Evolutionary conservation across 2,329 filamentous ascomycete genomes (phyloP).

Genomic region (Talaromyces pinophilus): DNA sequence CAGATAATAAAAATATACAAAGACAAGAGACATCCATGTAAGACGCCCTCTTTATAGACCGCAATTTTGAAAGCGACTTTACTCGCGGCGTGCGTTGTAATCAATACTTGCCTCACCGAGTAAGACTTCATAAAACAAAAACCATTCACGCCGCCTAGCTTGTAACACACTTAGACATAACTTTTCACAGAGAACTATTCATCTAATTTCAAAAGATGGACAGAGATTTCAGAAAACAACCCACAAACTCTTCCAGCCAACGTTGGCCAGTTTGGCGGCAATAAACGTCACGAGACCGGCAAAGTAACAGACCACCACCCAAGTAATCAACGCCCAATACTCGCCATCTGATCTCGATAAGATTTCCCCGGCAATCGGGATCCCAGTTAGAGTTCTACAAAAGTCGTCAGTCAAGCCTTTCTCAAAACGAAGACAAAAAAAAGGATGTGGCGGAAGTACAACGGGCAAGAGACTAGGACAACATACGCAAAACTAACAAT

Average conservation of each 20-base stretch:
- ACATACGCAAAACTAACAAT: constrained; percentile 71
- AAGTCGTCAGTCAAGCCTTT: not conserved
- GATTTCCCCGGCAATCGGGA: constrained; percentile 66
- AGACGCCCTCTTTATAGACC: not conserved
- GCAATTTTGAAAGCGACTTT: not conserved
- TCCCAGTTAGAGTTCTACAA: not conserved
- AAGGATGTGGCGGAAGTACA: not conserved
- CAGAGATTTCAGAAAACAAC: constrained; percentile 30
- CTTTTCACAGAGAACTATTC: not conserved
- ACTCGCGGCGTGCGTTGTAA: not conserved
- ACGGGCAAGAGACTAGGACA: not conserved
- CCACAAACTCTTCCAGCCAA: constrained; percentile 55
- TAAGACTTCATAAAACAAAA: not conserved
- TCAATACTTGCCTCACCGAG: not conserved
- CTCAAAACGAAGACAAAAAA: constrained; percentile 43
- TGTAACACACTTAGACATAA: not conserved
- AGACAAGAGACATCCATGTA: not conserved
- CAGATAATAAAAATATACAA: not conserved
- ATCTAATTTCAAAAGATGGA: not conserved
- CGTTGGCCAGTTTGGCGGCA: constrained; percentile 58
- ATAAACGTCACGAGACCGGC: constrained; percentile 56
- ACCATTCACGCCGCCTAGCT: not conserved
- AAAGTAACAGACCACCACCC: constrained; percentile 63
- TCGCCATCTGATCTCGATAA: constrained; percentile 57
- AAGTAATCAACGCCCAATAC: constrained; percentile 67